Conservation (phyloP, 1,139 yeast species). For the Geotrichum citri-aurantii region DNA sequence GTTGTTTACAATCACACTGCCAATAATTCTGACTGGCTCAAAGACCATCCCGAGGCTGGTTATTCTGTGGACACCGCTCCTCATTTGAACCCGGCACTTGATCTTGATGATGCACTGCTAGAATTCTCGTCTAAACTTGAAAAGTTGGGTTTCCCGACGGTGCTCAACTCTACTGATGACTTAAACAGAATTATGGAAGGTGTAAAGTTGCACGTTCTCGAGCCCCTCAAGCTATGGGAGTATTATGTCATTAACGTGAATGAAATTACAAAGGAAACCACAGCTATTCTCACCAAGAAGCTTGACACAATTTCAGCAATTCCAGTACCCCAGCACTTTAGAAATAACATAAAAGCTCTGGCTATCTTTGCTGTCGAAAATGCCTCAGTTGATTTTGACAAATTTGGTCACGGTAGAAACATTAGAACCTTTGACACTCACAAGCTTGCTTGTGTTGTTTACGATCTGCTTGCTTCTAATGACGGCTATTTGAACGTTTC, state of each 20-base stretch:
- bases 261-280: constrained; percentile 31
- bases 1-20: constrained; percentile 96
- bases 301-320: constrained; percentile 2
- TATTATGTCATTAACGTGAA: constrained; percentile 62
- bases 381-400: constrained; percentile 37
- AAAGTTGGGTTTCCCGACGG: constrained; percentile 55
- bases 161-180: constrained; percentile 47
- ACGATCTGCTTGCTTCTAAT: constrained; percentile 33
- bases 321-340: constrained; percentile 32
- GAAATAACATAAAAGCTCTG: constrained; percentile 32
- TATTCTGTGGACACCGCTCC: constrained; percentile 86
- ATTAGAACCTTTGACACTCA: constrained; percentile 49
- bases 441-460: constrained; percentile 27
- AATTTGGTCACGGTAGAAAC: constrained; percentile 47
- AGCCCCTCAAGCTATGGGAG: constrained; percentile 73
- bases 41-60: constrained; percentile 84
- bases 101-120: constrained; percentile 62
- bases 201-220: constrained; percentile 59
- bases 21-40: constrained; percentile 77
- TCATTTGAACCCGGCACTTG: constrained; percentile 77
- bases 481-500: constrained; percentile 28
- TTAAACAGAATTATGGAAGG: constrained; percentile 58
- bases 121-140: constrained; percentile 55
- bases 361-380: constrained; percentile 48
- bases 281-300: background rate